A percentile compares a stretch with the other conserved stretches of the same genome.
phyloP scores from a whole-genome alignment of 306 rosid species.

The Astragalus membranaceus region DNA sequence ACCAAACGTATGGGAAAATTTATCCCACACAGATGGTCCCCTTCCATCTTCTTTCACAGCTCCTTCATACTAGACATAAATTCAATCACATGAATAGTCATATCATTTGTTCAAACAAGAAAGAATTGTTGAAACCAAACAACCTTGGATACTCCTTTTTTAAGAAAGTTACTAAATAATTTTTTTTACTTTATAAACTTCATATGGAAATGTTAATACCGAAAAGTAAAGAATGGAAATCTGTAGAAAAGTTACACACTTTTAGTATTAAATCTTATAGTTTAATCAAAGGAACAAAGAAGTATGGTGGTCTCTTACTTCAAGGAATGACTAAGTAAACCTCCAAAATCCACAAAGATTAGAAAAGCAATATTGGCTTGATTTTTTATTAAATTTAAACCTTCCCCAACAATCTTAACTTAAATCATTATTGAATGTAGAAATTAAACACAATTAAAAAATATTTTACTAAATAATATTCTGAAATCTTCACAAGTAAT shows the following conservation, averaged over 20 bases:
- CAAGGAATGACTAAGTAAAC: too few species aligned
- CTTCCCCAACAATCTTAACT: too few species aligned
- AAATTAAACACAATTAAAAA: too few species aligned
- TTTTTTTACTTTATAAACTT: background rate
- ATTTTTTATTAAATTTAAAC: too few species aligned
- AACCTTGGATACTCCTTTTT: background rate
- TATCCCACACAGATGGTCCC: constrained; percentile 77
- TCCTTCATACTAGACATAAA: constrained; percentile 61
- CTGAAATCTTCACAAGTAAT: too few species aligned
- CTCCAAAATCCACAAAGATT: too few species aligned
- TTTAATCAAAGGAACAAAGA: too few species aligned
- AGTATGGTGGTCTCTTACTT: too few species aligned
- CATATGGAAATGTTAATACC: background rate
- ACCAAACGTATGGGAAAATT: constrained; percentile 63
- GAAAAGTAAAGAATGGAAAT: background rate
- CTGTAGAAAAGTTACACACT: background rate
- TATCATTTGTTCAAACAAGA: background rate
- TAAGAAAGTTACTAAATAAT: background rate
- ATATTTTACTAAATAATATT: too few species aligned
- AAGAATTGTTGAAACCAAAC: background rate
- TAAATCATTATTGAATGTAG: too few species aligned
- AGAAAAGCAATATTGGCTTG: too few species aligned
- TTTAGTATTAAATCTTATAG: too few species aligned
- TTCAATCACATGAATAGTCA: background rate
- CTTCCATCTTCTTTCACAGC: constrained; percentile 73